Conservation (phyloP, 2,329 filamentous ascomycete genomes). For the Acephala macrosclerotiorum region DNA sequence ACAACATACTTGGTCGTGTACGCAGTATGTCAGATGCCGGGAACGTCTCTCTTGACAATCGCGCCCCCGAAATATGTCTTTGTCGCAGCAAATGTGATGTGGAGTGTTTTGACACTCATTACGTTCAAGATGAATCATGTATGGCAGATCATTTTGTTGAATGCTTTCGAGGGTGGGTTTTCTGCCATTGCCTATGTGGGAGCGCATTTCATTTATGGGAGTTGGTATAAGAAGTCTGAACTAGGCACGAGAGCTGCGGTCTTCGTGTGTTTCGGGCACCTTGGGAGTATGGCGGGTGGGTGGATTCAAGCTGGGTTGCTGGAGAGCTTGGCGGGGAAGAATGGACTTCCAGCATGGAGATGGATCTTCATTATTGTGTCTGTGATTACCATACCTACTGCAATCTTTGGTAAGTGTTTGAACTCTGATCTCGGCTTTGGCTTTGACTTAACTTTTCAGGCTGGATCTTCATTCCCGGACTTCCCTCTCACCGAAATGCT, state of each 20-base stretch:
- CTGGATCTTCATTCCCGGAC: constrained; percentile 53
- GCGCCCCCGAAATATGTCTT: constrained; percentile 51
- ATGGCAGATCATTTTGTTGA: constrained; percentile 53
- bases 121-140: constrained; percentile 52
- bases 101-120: constrained; percentile 53
- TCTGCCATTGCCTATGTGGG: constrained; percentile 53
- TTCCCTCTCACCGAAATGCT: constrained; percentile 50
- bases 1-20: constrained; percentile 51
- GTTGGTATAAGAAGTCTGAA: constrained; percentile 53
- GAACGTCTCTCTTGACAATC: constrained; percentile 47
- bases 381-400: not conserved
- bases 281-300: constrained; percentile 53
- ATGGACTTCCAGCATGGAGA: constrained; percentile 50
- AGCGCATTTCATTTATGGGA: constrained; percentile 53
- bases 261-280: constrained; percentile 52
- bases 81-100: constrained; percentile 51
- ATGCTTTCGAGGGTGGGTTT: constrained; percentile 53
- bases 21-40: constrained; percentile 53
- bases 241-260: constrained; percentile 50
- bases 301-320: constrained; percentile 54
- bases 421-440: not conserved
- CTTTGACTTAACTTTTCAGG: constrained; percentile 32
- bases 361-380: constrained; percentile 53
- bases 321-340: constrained; percentile 45
- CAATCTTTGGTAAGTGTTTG: not conserved